Conservation (phyloP, 1,284 basidiomycete genomes). For the Anthracocystis panici-leucophaei region DNA sequence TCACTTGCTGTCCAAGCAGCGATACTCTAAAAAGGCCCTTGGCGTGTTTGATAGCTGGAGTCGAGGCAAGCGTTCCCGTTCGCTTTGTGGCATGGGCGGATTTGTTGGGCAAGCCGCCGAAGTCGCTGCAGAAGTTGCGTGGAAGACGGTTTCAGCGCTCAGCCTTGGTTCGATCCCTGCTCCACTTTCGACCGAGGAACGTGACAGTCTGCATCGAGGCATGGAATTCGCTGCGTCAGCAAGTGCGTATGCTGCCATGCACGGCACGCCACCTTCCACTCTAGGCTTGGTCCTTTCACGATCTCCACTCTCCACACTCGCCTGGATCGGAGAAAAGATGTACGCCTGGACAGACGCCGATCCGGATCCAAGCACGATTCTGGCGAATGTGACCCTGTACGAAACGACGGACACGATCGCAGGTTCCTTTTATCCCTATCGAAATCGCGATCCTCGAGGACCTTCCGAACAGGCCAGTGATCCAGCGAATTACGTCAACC, state of each 20-base stretch:
- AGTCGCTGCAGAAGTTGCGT: conserved; percentile 11
- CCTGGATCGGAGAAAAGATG: conserved; percentile 72
- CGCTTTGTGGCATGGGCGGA: conserved; percentile 17
- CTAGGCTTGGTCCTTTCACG: conserved; percentile 69
- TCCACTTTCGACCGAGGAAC: conserved; percentile 57
- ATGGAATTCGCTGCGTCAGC: conserved; percentile 53
- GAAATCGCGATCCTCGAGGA: conserved; percentile 63
- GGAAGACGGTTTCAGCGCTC: conserved; percentile 21
- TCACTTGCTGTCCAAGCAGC: conserved; percentile 21
- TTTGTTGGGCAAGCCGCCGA: conserved; percentile 18
- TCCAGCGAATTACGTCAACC: conserved; percentile 60
- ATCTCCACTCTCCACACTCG: conserved; percentile 70
- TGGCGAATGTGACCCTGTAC: conserved; percentile 70
- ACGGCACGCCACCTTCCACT: conserved; percentile 70
- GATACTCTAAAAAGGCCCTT: conserved; percentile 24
- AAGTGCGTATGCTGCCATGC: conserved; percentile 60
- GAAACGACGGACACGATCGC: conserved; percentile 71
- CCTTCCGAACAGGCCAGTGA: conserved; percentile 17
- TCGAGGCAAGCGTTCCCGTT: conserved; percentile 10
- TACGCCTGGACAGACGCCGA: conserved; percentile 70
- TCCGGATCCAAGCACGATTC: conserved; percentile 55
- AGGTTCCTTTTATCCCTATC: conserved; percentile 71
- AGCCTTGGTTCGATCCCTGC: conserved; percentile 34
- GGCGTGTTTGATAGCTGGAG: conserved; percentile 30
- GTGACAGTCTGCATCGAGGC: conserved; percentile 35